A percentile compares a stretch with the other conserved stretches of the same genome.
Conservation (phyloP, 1,139 yeast species). For the Hanseniaspora uvarum region DNA sequence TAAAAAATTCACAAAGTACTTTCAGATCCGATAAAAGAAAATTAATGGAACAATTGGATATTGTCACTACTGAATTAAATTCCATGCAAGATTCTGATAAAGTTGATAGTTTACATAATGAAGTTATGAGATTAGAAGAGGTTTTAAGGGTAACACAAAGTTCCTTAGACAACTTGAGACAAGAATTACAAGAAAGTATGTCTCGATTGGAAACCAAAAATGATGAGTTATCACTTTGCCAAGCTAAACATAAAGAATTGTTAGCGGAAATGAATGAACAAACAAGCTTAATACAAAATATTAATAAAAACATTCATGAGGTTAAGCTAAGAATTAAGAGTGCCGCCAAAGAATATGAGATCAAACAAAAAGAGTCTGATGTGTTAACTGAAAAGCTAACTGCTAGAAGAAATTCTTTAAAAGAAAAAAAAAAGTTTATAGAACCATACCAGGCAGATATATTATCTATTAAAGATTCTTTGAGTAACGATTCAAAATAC, state of each 20-base stretch:
- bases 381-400: neutral
- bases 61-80: conserved; percentile 27
- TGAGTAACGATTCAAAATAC: neutral
- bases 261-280: neutral
- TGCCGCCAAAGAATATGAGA: neutral
- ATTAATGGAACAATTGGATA: conserved; percentile 21
- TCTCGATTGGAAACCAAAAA: conserved; percentile 30
- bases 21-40: conserved; percentile 8
- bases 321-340: neutral
- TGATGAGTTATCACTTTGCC: neutral
- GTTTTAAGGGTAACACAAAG: conserved; percentile 24
- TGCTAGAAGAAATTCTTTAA: neutral
- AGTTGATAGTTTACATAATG: conserved; percentile 31
- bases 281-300: neutral
- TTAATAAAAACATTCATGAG: neutral
- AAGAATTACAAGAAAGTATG: conserved; percentile 28
- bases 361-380: neutral
- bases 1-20: conserved; percentile 17
- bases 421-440: neutral
- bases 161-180: conserved; percentile 29
- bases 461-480: neutral
- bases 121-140: conserved; percentile 23
- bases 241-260: neutral
- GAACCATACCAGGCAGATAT: neutral
- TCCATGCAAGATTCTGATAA: conserved; percentile 36